A percentile compares a stretch with the other conserved stretches of the same genome.
These are phyloP conservation scores for Colletotrichum ledebouriae DNA, from an alignment of 2,329 filamentous ascomycete species.

Conservation along the genomic window DNA sequence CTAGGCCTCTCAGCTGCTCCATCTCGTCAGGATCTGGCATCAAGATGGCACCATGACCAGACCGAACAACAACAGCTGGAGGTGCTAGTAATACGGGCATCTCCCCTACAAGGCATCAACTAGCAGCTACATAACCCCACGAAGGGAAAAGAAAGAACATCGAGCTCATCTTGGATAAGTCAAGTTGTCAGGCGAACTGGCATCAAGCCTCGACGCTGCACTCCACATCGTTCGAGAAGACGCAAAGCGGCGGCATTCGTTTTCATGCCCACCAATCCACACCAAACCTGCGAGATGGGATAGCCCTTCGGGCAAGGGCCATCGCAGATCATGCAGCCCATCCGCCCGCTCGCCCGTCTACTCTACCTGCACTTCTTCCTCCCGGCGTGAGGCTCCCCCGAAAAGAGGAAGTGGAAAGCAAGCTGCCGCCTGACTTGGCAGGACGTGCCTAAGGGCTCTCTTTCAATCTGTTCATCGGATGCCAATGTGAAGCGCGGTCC, in stretches of 20 bases:
- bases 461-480: neutral
- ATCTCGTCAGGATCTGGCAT: conserved; percentile 13
- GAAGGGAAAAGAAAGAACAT: neutral
- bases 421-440: neutral
- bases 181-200: conserved; percentile 19
- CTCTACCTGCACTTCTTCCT: neutral
- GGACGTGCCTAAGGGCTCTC: neutral
- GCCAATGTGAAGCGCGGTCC: neutral
- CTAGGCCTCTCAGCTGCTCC: conserved; percentile 21
- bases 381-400: conserved; percentile 12
- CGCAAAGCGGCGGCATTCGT: conserved; percentile 23
- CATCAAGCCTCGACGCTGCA: conserved; percentile 32
- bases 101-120: conserved; percentile 1
- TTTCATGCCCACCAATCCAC: conserved; percentile 33
- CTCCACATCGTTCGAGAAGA: conserved; percentile 33
- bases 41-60: neutral
- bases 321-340: conserved; percentile 26
- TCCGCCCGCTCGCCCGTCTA: conserved; percentile 10
- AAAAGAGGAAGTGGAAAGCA: neutral
- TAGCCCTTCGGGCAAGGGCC: conserved; percentile 26
- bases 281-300: conserved; percentile 17
- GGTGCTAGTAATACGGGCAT: neutral
- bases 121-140: neutral
- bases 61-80: neutral
- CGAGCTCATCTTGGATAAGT: conserved; percentile 4